Base-by-base conservation (phyloP, 2,329 filamentous ascomycete species). In the Calonectria montana region DNA sequence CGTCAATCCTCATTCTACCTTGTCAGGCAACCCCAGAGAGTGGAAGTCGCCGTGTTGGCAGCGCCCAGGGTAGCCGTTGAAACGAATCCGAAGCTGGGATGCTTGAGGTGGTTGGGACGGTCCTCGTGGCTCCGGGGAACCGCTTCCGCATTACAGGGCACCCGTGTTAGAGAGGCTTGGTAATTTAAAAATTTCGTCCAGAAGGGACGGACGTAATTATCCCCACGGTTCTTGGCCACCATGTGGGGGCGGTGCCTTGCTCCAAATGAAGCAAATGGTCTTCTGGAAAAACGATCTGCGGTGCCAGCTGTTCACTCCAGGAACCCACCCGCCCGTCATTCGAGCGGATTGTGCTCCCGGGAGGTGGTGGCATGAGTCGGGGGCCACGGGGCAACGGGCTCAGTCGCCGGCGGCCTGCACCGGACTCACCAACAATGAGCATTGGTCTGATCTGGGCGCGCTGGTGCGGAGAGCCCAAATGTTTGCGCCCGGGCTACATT, bases 91-190 rank as follows among this genome's bases (percentile, higher is more conserved):
- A 45, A 67, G 57, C 63, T 67, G 47, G 68, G 70, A 73, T 62
- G 67, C 64, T 62, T 48, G 47, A 67, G 69, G 73, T 73, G 55
- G 70, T 76, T 74, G 72, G 73, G 66, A 73, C 62, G 70, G 55
- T 18, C 55, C 77, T 79, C 75, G 71, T 78, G 78, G 79, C 76
- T 70, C 81, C 81, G 80, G 81, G 80, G 80, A 82, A 76, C 75
- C 27, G 47, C 76, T 81, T 81, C 80, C 81, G 80, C 73, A 63
- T 72, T 64, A 63, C 71, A 76, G 69, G 67, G 76, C 61, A 73
- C 74, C 75, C 71, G 72, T 77, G 71, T 73, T 62, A 59, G 65
- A 73, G 71, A 74, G 75, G 76, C 71, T 68, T 65, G 71, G 74
- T 81, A 80, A 82, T 81, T 80, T 81, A 73, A 80, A 76, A 76